Percentiles rank a stretch among this genome's conserved stretches.
Conservation (phyloP, 306 rosid species). For the Pterocarpus santalinus region DNA sequence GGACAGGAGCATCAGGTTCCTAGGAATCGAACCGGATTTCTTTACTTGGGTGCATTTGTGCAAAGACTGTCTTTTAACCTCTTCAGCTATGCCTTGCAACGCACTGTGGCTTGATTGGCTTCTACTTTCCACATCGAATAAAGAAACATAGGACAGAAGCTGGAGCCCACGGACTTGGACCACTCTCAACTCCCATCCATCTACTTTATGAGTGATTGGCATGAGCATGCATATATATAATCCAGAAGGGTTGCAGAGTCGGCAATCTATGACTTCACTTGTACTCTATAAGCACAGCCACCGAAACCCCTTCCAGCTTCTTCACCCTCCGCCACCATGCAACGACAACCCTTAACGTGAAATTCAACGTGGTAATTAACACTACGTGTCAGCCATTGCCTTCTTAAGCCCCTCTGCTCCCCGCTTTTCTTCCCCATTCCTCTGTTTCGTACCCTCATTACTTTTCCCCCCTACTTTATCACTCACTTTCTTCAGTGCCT, state of each 20-base stretch:
- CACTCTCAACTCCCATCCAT: background rate
- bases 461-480: background rate
- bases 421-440: background rate
- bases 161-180: constrained; percentile 20
- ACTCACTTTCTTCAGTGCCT: background rate
- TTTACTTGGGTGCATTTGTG: no score
- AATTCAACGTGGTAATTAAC: background rate
- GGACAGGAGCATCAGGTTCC: no score
- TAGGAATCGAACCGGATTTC: no score
- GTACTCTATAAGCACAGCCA: background rate
- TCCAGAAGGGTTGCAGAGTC: constrained; percentile 28
- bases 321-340: background rate
- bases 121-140: no score
- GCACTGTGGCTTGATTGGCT: no score
- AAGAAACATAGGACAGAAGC: background rate
- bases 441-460: background rate
- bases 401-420: background rate
- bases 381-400: constrained; percentile 25
- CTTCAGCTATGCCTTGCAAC: no score
- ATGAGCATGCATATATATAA: background rate
- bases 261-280: background rate
- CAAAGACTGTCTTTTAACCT: no score
- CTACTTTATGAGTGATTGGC: background rate
- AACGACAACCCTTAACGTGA: constrained; percentile 32
- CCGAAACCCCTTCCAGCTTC: background rate